Conservation (phyloP, 768 basidiomycete genomes). For the Podaxis rugospora region DNA sequence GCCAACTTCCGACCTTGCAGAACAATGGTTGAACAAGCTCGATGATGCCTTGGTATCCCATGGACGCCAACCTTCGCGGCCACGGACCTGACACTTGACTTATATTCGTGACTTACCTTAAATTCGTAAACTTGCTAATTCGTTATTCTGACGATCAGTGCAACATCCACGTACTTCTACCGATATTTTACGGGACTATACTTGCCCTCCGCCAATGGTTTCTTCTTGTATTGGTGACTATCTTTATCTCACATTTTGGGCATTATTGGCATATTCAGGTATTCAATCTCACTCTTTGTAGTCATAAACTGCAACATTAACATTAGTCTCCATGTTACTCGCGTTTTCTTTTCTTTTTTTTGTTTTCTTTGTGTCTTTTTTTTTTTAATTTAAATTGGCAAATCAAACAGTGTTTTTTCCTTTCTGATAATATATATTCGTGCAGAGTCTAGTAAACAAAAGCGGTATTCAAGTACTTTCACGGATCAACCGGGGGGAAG, state of each 20-base stretch:
- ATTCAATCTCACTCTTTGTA: constrained; percentile 1
- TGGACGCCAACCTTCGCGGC: constrained; percentile 13
- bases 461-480: background rate
- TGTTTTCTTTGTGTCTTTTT: too few species aligned
- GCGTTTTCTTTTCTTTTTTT: too few species aligned
- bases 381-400: background rate
- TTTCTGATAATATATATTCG: background rate
- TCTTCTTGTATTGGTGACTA: constrained; percentile 1
- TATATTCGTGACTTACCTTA: background rate
- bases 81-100: constrained; percentile 16
- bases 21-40: constrained; percentile 37
- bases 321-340: background rate
- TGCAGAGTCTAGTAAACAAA: background rate
- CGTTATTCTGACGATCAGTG: background rate
- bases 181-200: background rate
- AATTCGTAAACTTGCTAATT: background rate
- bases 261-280: background rate
- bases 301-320: background rate
- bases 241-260: constrained; percentile 7
- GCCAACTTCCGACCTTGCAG: constrained; percentile 26
- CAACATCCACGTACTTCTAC: background rate
- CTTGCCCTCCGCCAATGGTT: background rate
- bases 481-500: constrained; percentile 85
- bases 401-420: background rate
- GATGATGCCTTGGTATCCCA: constrained; percentile 23